A percentile compares a stretch with the other conserved stretches of the same genome.
Conservation (phyloP, 768 basidiomycete species). For the Lentinula boryana region DNA sequence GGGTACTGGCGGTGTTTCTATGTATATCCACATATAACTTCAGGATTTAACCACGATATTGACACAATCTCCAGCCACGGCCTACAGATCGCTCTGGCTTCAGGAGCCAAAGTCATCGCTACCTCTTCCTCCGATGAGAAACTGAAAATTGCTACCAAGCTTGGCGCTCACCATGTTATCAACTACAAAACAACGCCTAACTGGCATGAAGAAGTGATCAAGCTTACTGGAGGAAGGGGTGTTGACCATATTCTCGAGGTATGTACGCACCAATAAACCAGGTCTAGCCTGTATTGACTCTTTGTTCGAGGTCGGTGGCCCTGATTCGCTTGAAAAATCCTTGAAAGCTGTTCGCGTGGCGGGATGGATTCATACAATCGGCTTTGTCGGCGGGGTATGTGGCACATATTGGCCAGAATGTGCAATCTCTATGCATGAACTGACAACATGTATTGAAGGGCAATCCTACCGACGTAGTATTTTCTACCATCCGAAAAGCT, state of each 20-base stretch:
- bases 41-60: background rate
- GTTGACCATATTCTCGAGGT: slow-evolving; percentile 35
- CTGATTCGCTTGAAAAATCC: slow-evolving; percentile 41
- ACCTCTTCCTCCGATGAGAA: slow-evolving; percentile 68
- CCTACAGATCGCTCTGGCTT: slow-evolving; percentile 54
- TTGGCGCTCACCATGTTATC: slow-evolving; percentile 51
- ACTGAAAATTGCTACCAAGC: slow-evolving; percentile 40
- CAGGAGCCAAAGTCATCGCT: slow-evolving; percentile 58
- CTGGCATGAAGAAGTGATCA: slow-evolving; percentile 51
- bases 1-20: slow-evolving; percentile 53
- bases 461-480: slow-evolving; percentile 19
- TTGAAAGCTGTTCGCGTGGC: slow-evolving; percentile 31
- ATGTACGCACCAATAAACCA: slow-evolving; percentile 12
- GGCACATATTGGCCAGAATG: background rate
- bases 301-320: slow-evolving; percentile 46
- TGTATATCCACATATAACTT: slow-evolving; percentile 22
- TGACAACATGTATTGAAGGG: slow-evolving; percentile 8
- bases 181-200: slow-evolving; percentile 54
- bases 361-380: slow-evolving; percentile 45
- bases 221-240: slow-evolving; percentile 29
- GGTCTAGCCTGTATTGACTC: slow-evolving; percentile 15
- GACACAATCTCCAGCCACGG: slow-evolving; percentile 33
- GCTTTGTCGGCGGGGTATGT: slow-evolving; percentile 37
- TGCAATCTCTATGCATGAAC: background rate
- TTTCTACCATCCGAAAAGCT: slow-evolving; percentile 20